These are phyloP conservation scores for Populus davidiana DNA, from an alignment of 345 rosid genomes.

Conservation along the genomic window DNA sequence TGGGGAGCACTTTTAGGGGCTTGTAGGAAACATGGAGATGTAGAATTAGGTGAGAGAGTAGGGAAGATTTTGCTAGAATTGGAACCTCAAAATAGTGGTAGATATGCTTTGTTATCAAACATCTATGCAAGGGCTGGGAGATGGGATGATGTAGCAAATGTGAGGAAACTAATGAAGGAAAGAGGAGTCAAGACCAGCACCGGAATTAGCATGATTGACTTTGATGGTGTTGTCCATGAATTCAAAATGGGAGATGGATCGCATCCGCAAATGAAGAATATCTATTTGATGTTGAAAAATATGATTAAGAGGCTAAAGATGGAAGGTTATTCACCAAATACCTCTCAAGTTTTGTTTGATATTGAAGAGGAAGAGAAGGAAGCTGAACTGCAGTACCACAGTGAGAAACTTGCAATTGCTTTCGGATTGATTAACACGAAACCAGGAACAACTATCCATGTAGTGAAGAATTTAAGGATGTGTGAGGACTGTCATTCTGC, in stretches of 20 bases:
- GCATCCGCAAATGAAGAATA: slow-evolving; percentile 33
- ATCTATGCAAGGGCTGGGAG: slow-evolving; percentile 44
- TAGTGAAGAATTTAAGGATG: slow-evolving; percentile 42
- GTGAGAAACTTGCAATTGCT: slow-evolving; percentile 50
- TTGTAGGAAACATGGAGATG: slow-evolving; percentile 39
- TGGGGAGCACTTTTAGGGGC: slow-evolving; percentile 47
- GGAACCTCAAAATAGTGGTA: slow-evolving; percentile 44
- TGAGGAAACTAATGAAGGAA: slow-evolving; percentile 44
- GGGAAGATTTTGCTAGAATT: slow-evolving; percentile 39
- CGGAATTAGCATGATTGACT: slow-evolving; percentile 35
- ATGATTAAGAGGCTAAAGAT: slow-evolving; percentile 33
- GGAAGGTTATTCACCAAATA: slow-evolving; percentile 38
- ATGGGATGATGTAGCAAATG: slow-evolving; percentile 38
- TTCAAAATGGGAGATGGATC: slow-evolving; percentile 43
- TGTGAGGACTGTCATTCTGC: slow-evolving; percentile 46
- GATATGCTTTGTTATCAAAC: slow-evolving; percentile 43
- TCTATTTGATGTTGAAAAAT: slow-evolving; percentile 26
- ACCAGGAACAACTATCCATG: slow-evolving; percentile 32
- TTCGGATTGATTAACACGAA: slow-evolving; percentile 37
- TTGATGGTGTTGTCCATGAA: slow-evolving; percentile 35
- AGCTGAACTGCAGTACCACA: slow-evolving; percentile 29
- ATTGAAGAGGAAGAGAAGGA: slow-evolving; percentile 46
- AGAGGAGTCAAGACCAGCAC: slow-evolving; percentile 41
- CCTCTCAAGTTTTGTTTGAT: slow-evolving; percentile 39
- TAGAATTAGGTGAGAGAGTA: slow-evolving; percentile 36